phyloP scores from a whole-genome alignment of 768 basidiomycete species.

The Vishniacozyma victoriae region DNA sequence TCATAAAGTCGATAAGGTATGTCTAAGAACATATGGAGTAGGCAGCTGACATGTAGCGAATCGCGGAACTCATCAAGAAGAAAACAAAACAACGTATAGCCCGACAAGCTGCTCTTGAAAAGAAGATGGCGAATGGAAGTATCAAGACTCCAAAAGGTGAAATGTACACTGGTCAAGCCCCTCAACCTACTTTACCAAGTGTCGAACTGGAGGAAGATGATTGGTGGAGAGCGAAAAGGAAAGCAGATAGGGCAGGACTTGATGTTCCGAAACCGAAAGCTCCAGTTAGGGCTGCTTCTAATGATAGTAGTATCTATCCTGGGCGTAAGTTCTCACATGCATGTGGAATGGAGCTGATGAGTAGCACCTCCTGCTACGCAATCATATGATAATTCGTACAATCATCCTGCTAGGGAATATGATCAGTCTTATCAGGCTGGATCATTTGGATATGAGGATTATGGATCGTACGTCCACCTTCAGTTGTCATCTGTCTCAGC shows the following conservation, averaged over 20 bases:
- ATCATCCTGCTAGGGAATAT: constrained; percentile 6
- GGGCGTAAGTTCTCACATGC: background rate
- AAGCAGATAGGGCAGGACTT: background rate
- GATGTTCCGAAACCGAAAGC: background rate
- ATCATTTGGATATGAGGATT: constrained; percentile 14
- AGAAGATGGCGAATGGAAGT: constrained; percentile 87
- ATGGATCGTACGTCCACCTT: no score
- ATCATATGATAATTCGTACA: constrained; percentile 9
- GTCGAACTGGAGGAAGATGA: constrained; percentile 76
- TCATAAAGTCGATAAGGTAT: constrained; percentile 95
- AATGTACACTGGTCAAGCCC: constrained; percentile 67
- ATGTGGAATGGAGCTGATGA: background rate
- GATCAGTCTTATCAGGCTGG: background rate
- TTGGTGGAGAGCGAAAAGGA: constrained; percentile 1
- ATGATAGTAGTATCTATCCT: background rate
- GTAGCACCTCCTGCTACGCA: constrained; percentile 3
- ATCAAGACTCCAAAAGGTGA: constrained; percentile 90
- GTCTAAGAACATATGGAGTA: constrained; percentile 2
- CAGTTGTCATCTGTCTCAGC: no score
- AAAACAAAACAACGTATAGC: constrained; percentile 78
- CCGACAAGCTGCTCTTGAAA: constrained; percentile 72
- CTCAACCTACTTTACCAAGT: constrained; percentile 91
- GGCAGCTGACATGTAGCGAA: constrained; percentile 58
- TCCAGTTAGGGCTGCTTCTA: background rate
- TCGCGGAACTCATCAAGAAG: constrained; percentile 85